phyloP scores from a whole-genome alignment of 352 stramenopile genomes.

The Phytophthora ohioensis region DNA sequence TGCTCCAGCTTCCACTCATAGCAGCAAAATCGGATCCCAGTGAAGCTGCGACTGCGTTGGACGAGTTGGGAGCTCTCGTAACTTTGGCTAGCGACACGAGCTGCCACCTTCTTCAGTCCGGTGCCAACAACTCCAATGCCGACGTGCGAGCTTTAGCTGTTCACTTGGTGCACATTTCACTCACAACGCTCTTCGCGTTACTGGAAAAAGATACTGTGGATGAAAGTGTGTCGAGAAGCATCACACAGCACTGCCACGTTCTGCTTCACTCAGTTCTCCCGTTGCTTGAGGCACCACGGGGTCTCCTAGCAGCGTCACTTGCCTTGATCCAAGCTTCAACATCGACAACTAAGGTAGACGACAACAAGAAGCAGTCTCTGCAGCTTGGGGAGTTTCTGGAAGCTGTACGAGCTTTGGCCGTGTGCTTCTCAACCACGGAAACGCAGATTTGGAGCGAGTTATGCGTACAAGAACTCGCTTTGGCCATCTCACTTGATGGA shows the following conservation, averaged over 20 bases:
- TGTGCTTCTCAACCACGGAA: slow-evolving; percentile 42
- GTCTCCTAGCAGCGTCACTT: slow-evolving; percentile 23
- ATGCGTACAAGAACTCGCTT: slow-evolving; percentile 64
- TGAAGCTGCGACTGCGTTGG: slow-evolving; percentile 17
- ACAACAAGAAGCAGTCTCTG: slow-evolving; percentile 11
- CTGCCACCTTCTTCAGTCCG: slow-evolving; percentile 32
- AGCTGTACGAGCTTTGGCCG: slow-evolving; percentile 34
- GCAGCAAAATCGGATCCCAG: slow-evolving; percentile 5
- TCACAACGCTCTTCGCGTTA: slow-evolving; percentile 34
- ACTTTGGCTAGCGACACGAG: slow-evolving; percentile 35
- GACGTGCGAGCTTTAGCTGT: slow-evolving; percentile 30
- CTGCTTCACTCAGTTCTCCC: slow-evolving; percentile 57
- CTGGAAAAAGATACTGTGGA: slow-evolving; percentile 20
- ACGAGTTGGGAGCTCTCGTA: slow-evolving; percentile 36
- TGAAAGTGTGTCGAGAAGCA: slow-evolving; percentile 28
- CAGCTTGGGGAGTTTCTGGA: slow-evolving; percentile 22
- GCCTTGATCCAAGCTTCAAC: slow-evolving; percentile 28
- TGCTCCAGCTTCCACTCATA: slow-evolving; percentile 17
- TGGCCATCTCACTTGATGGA: slow-evolving; percentile 46
- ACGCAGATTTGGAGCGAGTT: slow-evolving; percentile 58
- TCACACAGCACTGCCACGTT: slow-evolving; percentile 56
- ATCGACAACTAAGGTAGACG: not conserved
- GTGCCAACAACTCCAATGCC: slow-evolving; percentile 7
- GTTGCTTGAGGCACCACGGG: slow-evolving; percentile 39
- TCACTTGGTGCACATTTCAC: slow-evolving; percentile 37